phyloP scores from a whole-genome alignment of 2,329 filamentous ascomycete species.

The Colletotrichum sidae region DNA sequence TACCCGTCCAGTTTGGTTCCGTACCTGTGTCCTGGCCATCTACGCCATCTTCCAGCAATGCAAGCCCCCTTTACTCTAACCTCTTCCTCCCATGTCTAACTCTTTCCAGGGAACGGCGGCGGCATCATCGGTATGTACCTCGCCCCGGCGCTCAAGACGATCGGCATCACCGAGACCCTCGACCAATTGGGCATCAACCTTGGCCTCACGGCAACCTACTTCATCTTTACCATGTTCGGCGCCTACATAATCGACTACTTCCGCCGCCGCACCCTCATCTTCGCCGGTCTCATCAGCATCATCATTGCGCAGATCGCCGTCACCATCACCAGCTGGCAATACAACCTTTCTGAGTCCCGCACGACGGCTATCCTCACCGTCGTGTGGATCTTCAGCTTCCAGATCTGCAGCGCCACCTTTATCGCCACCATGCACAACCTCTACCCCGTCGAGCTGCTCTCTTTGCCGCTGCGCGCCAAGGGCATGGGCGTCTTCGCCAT shows the following conservation, averaged over 20 bases:
- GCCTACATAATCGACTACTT: slow-evolving; percentile 56
- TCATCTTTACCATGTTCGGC: slow-evolving; percentile 57
- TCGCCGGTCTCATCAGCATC: slow-evolving; percentile 45
- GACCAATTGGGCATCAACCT: slow-evolving; percentile 56
- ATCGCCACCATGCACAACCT: slow-evolving; percentile 62
- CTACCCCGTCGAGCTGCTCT: slow-evolving; percentile 57
- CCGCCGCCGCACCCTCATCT: slow-evolving; percentile 54
- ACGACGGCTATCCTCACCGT: slow-evolving; percentile 55
- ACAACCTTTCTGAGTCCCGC: slow-evolving; percentile 44
- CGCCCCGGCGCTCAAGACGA: slow-evolving; percentile 52
- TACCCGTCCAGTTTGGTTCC: slow-evolving; percentile 55
- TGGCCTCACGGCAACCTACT: slow-evolving; percentile 56
- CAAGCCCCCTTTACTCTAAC: no score
- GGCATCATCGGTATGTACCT: slow-evolving; percentile 58
- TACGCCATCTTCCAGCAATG: slow-evolving; percentile 61
- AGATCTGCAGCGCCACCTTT: slow-evolving; percentile 57
- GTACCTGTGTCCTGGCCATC: slow-evolving; percentile 55
- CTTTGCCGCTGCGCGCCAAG: slow-evolving; percentile 55
- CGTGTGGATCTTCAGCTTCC: slow-evolving; percentile 61
- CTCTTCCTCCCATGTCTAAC: no score
- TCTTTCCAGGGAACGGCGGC: slow-evolving; percentile 46
- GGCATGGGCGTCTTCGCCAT: slow-evolving; percentile 58
- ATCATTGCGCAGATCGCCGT: slow-evolving; percentile 56
- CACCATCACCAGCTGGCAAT: slow-evolving; percentile 61
- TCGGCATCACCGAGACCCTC: slow-evolving; percentile 51